Evolutionary conservation across 179 eudicot species (phyloP).

Genomic region (Kewa caespitosa): DNA sequence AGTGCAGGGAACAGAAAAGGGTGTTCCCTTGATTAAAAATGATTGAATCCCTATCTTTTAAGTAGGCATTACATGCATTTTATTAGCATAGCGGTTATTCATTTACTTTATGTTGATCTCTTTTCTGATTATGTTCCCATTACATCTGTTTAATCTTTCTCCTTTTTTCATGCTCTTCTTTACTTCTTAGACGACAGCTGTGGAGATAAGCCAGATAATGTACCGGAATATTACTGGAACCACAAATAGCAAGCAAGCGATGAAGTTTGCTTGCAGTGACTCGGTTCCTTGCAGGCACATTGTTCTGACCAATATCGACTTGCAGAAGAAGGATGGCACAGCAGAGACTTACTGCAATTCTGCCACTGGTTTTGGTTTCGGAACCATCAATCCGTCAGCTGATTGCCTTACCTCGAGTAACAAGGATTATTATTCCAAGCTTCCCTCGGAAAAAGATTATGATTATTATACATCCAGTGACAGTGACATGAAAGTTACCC

Average conservation of each 20-base stretch:
- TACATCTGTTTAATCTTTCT: background rate
- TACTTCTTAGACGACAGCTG: conserved; percentile 58
- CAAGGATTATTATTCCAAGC: conserved; percentile 27
- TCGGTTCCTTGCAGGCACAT: conserved; percentile 71
- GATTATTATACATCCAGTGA: conserved; percentile 10
- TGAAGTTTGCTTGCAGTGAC: conserved; percentile 85
- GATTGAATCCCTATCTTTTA: background rate
- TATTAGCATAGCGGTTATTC: background rate
- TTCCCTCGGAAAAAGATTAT: background rate
- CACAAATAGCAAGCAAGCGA: conserved; percentile 60
- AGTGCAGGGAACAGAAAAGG: background rate
- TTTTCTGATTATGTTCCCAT: conserved; percentile 3
- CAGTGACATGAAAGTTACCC: conserved; percentile 22
- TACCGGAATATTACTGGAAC: conserved; percentile 80
- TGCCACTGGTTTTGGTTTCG: conserved; percentile 54
- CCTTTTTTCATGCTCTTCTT: background rate
- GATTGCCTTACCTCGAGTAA: conserved; percentile 62
- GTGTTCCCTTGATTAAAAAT: background rate
- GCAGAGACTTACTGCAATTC: conserved; percentile 70
- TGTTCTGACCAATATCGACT: conserved; percentile 60
- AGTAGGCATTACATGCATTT: background rate
- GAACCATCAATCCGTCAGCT: conserved; percentile 68
- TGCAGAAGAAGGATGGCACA: conserved; percentile 56
- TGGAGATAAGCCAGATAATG: conserved; percentile 69
- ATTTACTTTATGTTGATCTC: background rate